Conservation (phyloP, 2,329 filamentous ascomycete genomes). For the Cercospora brassicicola region DNA sequence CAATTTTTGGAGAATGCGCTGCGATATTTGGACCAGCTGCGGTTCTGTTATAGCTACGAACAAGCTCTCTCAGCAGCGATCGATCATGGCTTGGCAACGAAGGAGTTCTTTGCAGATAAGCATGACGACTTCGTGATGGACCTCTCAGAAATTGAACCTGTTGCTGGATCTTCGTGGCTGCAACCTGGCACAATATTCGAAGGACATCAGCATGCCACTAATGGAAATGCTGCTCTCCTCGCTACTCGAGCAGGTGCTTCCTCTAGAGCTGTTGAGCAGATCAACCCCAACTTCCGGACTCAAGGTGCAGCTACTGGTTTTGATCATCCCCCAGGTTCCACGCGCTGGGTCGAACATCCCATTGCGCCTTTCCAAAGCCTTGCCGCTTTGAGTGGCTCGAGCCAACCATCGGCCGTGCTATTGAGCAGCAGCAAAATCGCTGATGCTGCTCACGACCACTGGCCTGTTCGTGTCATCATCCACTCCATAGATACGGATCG, state of each 20-base stretch:
- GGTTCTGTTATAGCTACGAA: slow-evolving; percentile 54
- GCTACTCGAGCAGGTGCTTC: slow-evolving; percentile 22
- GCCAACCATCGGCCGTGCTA: neutral
- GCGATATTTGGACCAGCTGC: slow-evolving; percentile 61
- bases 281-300: slow-evolving; percentile 35
- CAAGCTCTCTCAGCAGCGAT: slow-evolving; percentile 57
- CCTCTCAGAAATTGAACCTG: slow-evolving; percentile 52
- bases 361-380: slow-evolving; percentile 28
- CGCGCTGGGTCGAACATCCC: slow-evolving; percentile 42
- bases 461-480: slow-evolving; percentile 67
- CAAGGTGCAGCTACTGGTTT: slow-evolving; percentile 24
- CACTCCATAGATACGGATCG: slow-evolving; percentile 60
- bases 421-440: slow-evolving; percentile 17
- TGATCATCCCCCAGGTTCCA: slow-evolving; percentile 36
- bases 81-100: slow-evolving; percentile 54
- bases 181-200: slow-evolving; percentile 61
- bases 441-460: slow-evolving; percentile 54
- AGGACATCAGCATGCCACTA: slow-evolving; percentile 61
- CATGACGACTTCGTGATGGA: slow-evolving; percentile 61
- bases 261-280: slow-evolving; percentile 34
- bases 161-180: slow-evolving; percentile 61
- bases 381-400: neutral
- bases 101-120: slow-evolving; percentile 55
- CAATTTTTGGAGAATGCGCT: slow-evolving; percentile 58
- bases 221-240: slow-evolving; percentile 27